Conservation (phyloP, 306 rosid genomes). For the Castanea mollissima region DNA sequence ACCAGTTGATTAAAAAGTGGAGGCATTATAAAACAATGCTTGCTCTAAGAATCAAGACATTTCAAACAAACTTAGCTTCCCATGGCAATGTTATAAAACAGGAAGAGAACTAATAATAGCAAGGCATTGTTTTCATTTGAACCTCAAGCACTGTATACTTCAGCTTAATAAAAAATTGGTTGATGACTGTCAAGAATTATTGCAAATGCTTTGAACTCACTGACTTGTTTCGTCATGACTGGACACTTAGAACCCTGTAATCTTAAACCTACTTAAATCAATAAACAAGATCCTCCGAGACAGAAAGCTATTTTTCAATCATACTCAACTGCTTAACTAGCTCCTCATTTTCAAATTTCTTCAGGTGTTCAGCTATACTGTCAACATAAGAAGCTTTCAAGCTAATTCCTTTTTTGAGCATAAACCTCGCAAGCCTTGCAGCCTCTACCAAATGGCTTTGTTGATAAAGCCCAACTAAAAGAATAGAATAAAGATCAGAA, state of each 20-base stretch:
- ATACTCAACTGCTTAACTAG: constrained; percentile 40
- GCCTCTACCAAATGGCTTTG: constrained; percentile 19
- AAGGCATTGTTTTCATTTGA: not conserved
- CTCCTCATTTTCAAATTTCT: constrained; percentile 49
- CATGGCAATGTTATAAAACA: not conserved
- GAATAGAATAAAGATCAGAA: constrained; percentile 49
- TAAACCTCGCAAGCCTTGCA: too few relatives aligned
- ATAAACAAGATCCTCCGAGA: not conserved
- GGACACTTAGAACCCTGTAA: not conserved
- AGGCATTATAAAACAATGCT: not conserved
- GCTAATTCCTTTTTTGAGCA: constrained; percentile 31
- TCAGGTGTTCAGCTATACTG: constrained; percentile 31
- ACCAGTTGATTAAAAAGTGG: not conserved
- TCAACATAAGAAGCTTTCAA: constrained; percentile 42
- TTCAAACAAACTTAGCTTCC: not conserved
- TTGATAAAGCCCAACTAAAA: constrained; percentile 21
- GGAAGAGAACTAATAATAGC: not conserved
- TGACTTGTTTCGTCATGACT: not conserved
- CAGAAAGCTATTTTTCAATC: constrained; percentile 3
- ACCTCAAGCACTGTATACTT: not conserved
- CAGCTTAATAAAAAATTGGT: not conserved
- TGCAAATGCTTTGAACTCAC: not conserved
- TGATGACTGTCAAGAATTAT: not conserved
- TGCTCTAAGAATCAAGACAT: not conserved
- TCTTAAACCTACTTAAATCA: not conserved